Percentiles rank a stretch among this genome's conserved stretches.
These are phyloP conservation scores for Ogataea methylovora DNA, from an alignment of 805 yeast genomes.

Conservation along the genomic window DNA sequence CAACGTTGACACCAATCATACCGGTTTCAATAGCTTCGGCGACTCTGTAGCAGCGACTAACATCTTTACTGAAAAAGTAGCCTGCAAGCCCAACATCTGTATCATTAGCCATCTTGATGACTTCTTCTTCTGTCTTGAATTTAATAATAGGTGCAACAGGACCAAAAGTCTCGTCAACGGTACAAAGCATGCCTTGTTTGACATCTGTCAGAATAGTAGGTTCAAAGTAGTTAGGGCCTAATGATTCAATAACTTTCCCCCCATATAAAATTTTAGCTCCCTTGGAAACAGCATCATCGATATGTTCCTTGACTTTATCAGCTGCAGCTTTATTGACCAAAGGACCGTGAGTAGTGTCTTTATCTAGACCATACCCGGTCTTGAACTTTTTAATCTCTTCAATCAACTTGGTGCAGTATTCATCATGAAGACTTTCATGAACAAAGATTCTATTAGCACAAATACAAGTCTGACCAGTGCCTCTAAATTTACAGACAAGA, in stretches of 20 bases:
- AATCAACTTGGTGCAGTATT: constrained; percentile 44
- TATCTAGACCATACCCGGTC: constrained; percentile 48
- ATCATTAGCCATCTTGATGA: constrained; percentile 58
- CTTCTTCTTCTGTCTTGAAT: constrained; percentile 64
- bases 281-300: constrained; percentile 36
- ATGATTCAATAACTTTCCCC: constrained; percentile 33
- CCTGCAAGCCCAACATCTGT: constrained; percentile 78
- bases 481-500: constrained; percentile 53
- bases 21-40: constrained; percentile 61
- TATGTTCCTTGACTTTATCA: constrained; percentile 41
- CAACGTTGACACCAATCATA: constrained; percentile 60
- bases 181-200: constrained; percentile 54
- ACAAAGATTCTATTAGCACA: constrained; percentile 57
- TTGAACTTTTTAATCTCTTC: constrained; percentile 38
- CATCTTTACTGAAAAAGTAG: constrained; percentile 66
- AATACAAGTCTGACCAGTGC: constrained; percentile 64
- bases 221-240: constrained; percentile 57
- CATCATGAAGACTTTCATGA: constrained; percentile 49
- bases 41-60: constrained; percentile 56
- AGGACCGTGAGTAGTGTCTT: constrained; percentile 49
- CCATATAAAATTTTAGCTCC: constrained; percentile 42
- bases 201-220: constrained; percentile 78
- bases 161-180: constrained; percentile 80
- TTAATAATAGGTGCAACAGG: constrained; percentile 70
- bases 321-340: constrained; percentile 49